phyloP scores from a whole-genome alignment of 2,329 filamentous ascomycete species.

The Alternaria consortialis region DNA sequence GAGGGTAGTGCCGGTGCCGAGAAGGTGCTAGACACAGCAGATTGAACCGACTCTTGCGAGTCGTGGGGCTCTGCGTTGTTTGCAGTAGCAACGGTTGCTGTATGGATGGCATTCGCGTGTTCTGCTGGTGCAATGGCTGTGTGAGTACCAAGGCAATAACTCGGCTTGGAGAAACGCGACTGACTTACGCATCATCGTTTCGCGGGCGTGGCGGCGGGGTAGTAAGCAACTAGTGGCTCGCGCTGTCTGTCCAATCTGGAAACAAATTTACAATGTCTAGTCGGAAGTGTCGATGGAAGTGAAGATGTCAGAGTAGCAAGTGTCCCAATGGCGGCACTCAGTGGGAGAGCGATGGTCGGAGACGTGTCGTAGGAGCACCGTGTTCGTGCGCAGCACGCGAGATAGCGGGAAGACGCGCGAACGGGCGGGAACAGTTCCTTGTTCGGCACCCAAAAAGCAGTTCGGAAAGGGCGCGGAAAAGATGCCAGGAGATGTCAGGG shows the following conservation, averaged over 20 bases:
- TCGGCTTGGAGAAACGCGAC: slow-evolving; percentile 25
- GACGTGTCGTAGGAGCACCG: slow-evolving; percentile 20
- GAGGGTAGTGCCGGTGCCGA: slow-evolving; percentile 44
- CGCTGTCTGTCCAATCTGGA: not conserved
- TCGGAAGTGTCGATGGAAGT: not conserved
- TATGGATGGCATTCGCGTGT: slow-evolving; percentile 20
- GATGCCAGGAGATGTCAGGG: slow-evolving; percentile 17
- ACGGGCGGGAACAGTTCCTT: slow-evolving; percentile 16
- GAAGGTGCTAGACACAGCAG: slow-evolving; percentile 46
- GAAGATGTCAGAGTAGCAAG: not conserved
- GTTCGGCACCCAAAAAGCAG: slow-evolving; percentile 8
- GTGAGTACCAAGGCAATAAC: slow-evolving; percentile 21
- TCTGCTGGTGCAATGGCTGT: slow-evolving; percentile 33
- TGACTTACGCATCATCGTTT: slow-evolving; percentile 28
- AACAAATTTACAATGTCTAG: slow-evolving; percentile 3
- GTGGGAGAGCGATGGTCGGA: slow-evolving; percentile 11
- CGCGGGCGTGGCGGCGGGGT: slow-evolving; percentile 27
- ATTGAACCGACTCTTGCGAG: slow-evolving; percentile 48
- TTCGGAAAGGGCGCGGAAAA: slow-evolving; percentile 11
- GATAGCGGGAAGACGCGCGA: slow-evolving; percentile 31
- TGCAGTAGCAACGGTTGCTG: slow-evolving; percentile 21
- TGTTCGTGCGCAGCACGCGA: slow-evolving; percentile 19
- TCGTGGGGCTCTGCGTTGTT: slow-evolving; percentile 28
- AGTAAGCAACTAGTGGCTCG: slow-evolving; percentile 23
- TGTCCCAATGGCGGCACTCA: slow-evolving; percentile 6